Evolutionary conservation across 345 rosid genomes (phyloP).

Genomic region (Mercurialis annua): DNA sequence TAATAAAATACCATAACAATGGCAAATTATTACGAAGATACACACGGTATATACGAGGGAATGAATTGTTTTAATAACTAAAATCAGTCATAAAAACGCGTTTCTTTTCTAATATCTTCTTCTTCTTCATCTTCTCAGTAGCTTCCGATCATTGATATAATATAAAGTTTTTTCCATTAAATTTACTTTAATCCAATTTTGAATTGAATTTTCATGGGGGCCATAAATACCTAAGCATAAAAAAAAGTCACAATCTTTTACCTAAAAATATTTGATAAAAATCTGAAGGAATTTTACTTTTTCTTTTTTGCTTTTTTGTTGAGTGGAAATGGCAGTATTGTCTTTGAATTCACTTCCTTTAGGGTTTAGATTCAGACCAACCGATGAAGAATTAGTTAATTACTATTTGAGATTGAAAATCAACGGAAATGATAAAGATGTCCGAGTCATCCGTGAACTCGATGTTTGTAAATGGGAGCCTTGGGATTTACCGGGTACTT

Average conservation of each 20-base stretch:
- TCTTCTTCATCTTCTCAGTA: constrained; percentile 5
- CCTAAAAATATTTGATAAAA: not conserved
- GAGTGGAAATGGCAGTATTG: constrained; percentile 34
- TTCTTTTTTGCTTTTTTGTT: not conserved
- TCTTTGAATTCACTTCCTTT: constrained; percentile 63
- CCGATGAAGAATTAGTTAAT: constrained; percentile 73
- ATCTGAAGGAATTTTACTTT: not conserved
- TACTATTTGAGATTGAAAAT: constrained; percentile 69
- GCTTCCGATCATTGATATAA: not conserved
- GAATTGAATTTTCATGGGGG: too few species aligned
- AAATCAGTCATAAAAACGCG: not conserved
- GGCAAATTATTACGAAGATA: not conserved
- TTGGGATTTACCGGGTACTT: constrained; percentile 87
- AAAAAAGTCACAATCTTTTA: not conserved
- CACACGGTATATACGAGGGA: constrained; percentile 17
- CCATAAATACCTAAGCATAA: not conserved
- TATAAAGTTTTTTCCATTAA: too few species aligned
- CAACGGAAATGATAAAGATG: constrained; percentile 58
- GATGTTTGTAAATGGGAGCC: constrained; percentile 95
- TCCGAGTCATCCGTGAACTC: constrained; percentile 62
- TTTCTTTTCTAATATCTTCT: not conserved
- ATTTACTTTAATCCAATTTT: too few species aligned
- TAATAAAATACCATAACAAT: not conserved
- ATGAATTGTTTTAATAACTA: not conserved
- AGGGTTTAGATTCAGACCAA: constrained; percentile 87